Conservation (phyloP, 2,329 filamentous ascomycete genomes). For the Boeremia lycopersici region DNA sequence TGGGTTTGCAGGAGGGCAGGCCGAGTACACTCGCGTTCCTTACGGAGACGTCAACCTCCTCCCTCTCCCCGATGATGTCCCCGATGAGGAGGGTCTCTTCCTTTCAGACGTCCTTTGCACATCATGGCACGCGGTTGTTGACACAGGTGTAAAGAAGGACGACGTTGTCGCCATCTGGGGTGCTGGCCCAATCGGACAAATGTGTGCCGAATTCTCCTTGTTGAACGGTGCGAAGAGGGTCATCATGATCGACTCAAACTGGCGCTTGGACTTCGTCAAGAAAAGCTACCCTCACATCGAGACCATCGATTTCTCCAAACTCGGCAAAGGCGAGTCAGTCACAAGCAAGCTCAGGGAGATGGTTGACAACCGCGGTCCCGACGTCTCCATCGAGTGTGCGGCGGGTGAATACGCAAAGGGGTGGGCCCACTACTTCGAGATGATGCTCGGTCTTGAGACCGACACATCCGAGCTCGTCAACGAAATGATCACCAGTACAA, state of each 20-base stretch:
- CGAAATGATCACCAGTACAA: constrained; percentile 77
- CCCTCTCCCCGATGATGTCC: constrained; percentile 76
- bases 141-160: constrained; percentile 77
- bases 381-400: constrained; percentile 73
- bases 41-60: constrained; percentile 81
- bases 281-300: constrained; percentile 69
- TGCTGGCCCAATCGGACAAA: constrained; percentile 85
- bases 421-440: constrained; percentile 66
- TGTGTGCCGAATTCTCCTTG: constrained; percentile 70
- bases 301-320: constrained; percentile 70
- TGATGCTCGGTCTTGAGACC: constrained; percentile 73
- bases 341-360: constrained; percentile 76
- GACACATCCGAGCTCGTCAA: constrained; percentile 83
- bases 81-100: constrained; percentile 83
- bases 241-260: constrained; percentile 79
- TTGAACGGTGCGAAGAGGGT: constrained; percentile 75
- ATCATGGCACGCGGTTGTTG: constrained; percentile 80
- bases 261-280: constrained; percentile 72
- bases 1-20: constrained; percentile 85
- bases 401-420: constrained; percentile 68
- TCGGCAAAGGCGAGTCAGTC: constrained; percentile 68
- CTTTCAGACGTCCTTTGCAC: constrained; percentile 82
- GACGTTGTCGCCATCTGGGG: constrained; percentile 86
- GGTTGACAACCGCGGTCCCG: constrained; percentile 70
- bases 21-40: constrained; percentile 84